A percentile compares a stretch with the other conserved stretches of the same genome.
These are phyloP conservation scores for Phytophthora hybrid DNA, from an alignment of 352 stramenopile species.

Conservation along the genomic window DNA sequence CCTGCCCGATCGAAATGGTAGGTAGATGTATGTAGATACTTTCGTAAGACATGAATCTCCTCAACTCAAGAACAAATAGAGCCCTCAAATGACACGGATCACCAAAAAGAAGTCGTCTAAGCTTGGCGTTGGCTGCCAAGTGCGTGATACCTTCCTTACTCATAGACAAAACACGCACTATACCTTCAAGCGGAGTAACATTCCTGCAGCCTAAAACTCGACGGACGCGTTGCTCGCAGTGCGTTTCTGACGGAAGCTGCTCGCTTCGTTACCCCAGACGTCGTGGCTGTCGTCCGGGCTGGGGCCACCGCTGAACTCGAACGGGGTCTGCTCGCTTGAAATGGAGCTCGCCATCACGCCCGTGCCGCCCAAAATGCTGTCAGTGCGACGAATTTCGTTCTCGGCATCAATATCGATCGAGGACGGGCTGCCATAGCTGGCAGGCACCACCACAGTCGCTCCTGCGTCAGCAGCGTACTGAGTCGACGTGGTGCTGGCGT, in stretches of 20 bases:
- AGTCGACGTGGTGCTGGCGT: slow-evolving; percentile 16
- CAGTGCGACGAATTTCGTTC: slow-evolving; percentile 37
- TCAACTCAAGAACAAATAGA: slow-evolving; percentile 13
- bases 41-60: background rate
- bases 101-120: slow-evolving; percentile 3
- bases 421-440: slow-evolving; percentile 59
- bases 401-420: slow-evolving; percentile 51
- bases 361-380: slow-evolving; percentile 54
- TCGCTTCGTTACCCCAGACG: slow-evolving; percentile 53
- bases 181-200: slow-evolving; percentile 25
- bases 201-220: slow-evolving; percentile 54
- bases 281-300: slow-evolving; percentile 45
- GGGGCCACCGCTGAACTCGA: slow-evolving; percentile 45
- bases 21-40: slow-evolving; percentile 16
- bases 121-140: slow-evolving; percentile 8
- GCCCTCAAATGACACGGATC: slow-evolving; percentile 23
- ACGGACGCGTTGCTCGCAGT: slow-evolving; percentile 66
- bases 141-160: slow-evolving; percentile 21
- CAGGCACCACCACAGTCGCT: slow-evolving; percentile 22
- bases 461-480: slow-evolving; percentile 36
- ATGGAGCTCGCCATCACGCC: slow-evolving; percentile 31
- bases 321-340: slow-evolving; percentile 34
- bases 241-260: slow-evolving; percentile 52
- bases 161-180: slow-evolving; percentile 35
- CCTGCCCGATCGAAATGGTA: slow-evolving; percentile 20